These are phyloP conservation scores for Carpinus fangiana DNA, from an alignment of 306 rosid species.

Conservation along the genomic window DNA sequence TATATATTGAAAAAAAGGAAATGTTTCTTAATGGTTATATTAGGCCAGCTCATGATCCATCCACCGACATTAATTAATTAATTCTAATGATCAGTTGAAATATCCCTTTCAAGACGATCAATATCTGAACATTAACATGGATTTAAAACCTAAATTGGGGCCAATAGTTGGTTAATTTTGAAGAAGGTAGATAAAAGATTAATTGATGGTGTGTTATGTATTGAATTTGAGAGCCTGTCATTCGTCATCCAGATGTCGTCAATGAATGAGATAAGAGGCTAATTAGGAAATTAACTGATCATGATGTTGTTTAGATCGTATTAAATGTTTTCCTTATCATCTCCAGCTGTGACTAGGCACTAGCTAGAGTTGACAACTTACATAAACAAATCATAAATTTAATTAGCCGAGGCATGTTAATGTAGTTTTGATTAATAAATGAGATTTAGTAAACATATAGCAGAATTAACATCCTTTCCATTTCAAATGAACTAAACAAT, in stretches of 20 bases:
- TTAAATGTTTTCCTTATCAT: background rate
- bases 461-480: too few species aligned
- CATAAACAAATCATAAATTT: background rate
- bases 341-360: slow-evolving; percentile 2
- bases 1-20: background rate
- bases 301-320: background rate
- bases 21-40: background rate
- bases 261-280: background rate
- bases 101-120: background rate
- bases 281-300: background rate
- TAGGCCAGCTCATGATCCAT: background rate
- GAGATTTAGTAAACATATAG: background rate
- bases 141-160: background rate
- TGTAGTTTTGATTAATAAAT: background rate
- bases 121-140: background rate
- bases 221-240: background rate
- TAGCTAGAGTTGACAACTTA: background rate
- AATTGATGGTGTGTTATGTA: background rate
- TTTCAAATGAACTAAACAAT: too few species aligned
- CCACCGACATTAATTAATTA: background rate
- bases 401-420: background rate
- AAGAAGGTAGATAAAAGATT: background rate
- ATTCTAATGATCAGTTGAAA: background rate
- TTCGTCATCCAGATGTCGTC: slow-evolving; percentile 14
- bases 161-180: background rate